phyloP scores from a whole-genome alignment of 441 rosid species.

The Eruca vesicaria region DNA sequence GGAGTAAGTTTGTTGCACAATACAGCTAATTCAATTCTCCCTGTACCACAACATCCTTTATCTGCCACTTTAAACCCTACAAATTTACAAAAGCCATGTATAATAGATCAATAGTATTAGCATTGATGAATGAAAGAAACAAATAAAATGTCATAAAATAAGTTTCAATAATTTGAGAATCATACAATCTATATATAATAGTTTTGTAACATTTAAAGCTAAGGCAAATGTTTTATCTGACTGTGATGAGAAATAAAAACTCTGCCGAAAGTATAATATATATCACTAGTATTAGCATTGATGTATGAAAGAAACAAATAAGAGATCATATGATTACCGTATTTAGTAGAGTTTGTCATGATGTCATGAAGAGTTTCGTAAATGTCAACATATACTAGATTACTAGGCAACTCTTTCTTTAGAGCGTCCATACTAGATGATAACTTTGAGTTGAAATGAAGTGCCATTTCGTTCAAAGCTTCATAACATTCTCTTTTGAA shows the following conservation, averaged over 20 bases:
- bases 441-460: conserved; percentile 44
- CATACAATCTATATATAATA: too few species aligned
- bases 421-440: conserved; percentile 33
- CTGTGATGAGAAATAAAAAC: too few species aligned
- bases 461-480: conserved; percentile 41
- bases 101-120: not conserved
- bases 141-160: too few species aligned
- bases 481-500: conserved; percentile 37
- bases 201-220: too few species aligned
- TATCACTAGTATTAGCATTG: not conserved
- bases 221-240: too few species aligned
- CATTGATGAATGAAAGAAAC: not conserved
- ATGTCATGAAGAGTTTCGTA: conserved; percentile 47
- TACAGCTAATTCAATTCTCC: conserved; percentile 39
- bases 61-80: conserved; percentile 53
- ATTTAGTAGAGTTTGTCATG: conserved; percentile 32
- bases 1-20: conserved; percentile 44
- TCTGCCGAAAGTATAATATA: too few species aligned
- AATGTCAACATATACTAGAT: conserved; percentile 42
- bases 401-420: conserved; percentile 13
- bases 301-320: not conserved
- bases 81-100: not conserved
- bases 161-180: too few species aligned
- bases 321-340: conserved; percentile 31
- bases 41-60: conserved; percentile 68